Evolutionary conservation across 805 yeast species (phyloP).

Genomic region (Starmera quercuum): DNA sequence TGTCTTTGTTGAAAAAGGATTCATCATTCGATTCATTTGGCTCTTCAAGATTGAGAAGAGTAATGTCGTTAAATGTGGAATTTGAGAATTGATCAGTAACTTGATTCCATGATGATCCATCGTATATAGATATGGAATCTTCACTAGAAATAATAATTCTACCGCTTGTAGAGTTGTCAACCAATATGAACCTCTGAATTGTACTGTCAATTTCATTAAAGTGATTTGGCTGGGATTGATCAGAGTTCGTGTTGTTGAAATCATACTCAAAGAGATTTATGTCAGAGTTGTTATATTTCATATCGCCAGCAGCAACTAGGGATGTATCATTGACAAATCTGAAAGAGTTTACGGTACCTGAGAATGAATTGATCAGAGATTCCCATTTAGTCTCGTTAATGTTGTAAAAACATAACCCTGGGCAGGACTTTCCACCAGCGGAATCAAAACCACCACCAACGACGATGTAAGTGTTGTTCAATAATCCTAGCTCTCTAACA

Average conservation of each 20-base stretch:
- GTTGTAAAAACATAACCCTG: conserved; percentile 60
- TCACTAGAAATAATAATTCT: conserved; percentile 36
- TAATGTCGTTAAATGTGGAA: conserved; percentile 37
- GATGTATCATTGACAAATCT: conserved; percentile 34
- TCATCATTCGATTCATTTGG: conserved; percentile 23
- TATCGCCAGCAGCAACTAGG: conserved; percentile 46
- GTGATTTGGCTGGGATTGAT: conserved; percentile 11
- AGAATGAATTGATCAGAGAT: conserved; percentile 23
- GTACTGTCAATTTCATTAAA: conserved; percentile 11
- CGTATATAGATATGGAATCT: conserved; percentile 26
- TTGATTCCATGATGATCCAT: conserved; percentile 41
- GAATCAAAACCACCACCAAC: conserved; percentile 69
- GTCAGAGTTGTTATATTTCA: conserved; percentile 30
- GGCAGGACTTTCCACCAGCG: conserved; percentile 52
- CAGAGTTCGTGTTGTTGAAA: conserved; percentile 29
- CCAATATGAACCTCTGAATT: conserved; percentile 37
- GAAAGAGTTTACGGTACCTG: conserved; percentile 52
- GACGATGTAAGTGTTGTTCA: conserved; percentile 35
- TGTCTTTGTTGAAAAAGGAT: conserved; percentile 33
- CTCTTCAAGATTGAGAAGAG: conserved; percentile 28
- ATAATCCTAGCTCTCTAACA: conserved; percentile 28
- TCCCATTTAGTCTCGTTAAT: conserved; percentile 47
- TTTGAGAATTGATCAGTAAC: conserved; percentile 30
- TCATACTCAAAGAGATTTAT: conserved; percentile 47
- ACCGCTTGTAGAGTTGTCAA: conserved; percentile 35